Conservation (phyloP, 139 green algal genomes). For the Dunaliella primolecta region DNA sequence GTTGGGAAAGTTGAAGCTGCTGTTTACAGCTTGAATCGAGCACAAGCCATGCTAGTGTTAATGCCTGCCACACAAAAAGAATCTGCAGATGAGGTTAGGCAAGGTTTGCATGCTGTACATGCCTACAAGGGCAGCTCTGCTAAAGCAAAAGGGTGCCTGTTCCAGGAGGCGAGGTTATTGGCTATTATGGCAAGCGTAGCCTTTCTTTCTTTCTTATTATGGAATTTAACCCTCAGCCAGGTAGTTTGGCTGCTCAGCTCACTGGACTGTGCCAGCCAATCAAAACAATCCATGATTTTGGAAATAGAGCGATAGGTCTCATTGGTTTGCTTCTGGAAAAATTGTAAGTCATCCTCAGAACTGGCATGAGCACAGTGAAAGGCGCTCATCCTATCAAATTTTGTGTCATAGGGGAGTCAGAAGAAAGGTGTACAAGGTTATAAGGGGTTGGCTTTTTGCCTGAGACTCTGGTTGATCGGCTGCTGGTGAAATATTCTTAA, state of each 20-base stretch:
- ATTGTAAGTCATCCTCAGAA: too few species aligned
- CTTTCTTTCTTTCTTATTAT: neutral
- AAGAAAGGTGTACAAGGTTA: too few species aligned
- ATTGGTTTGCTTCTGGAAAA: too few species aligned
- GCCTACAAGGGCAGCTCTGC: neutral
- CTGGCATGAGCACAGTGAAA: too few species aligned
- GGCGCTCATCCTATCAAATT: too few species aligned
- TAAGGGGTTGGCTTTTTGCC: too few species aligned
- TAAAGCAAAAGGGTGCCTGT: neutral
- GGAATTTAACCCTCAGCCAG: neutral
- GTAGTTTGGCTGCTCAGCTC: neutral
- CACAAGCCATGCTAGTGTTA: neutral
- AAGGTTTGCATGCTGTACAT: neutral
- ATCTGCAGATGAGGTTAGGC: neutral
- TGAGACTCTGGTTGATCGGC: too few species aligned
- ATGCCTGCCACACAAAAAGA: neutral
- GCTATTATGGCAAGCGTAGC: neutral
- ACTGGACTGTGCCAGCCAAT: too few species aligned
- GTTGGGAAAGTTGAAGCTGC: neutral
- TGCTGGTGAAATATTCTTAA: too few species aligned
- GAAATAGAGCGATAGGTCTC: too few species aligned
- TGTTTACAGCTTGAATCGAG: neutral
- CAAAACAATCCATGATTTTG: too few species aligned
- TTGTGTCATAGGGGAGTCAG: too few species aligned
- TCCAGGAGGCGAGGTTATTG: neutral